Evolutionary conservation across 345 rosid genomes (phyloP), one percentile per base, ranked within the genome.

Genomic region (Eutrema heterophyllum): DNA sequence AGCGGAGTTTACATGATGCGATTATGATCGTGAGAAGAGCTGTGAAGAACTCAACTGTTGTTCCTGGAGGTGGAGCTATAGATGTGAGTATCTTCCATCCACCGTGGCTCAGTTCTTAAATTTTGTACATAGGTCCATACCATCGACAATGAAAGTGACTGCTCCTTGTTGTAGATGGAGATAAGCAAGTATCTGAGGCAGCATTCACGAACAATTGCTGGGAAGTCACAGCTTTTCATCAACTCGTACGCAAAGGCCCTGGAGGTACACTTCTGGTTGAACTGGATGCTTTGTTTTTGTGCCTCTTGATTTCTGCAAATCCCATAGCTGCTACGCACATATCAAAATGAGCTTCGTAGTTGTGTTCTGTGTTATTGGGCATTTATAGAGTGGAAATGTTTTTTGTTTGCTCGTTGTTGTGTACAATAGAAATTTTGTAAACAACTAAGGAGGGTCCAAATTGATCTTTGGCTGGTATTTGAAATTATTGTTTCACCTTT

Each of bases 1-100:
- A 96, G 84, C 83, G 99, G 69, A 96, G 99, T 86, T 86, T 96
- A 66, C 99, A 96, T 67, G 99, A 96, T 79, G 99, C 99, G 4
- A 96, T 96, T 75, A 96, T 96, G 99, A 96, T 96, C 58, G 99
- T 96, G 66, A 85, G 99, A 86, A 85, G 99, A 81, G 99, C 98
- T 74, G 39, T 82, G 78, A 96, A 93, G 80, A 96, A 96, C 85
- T 96, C 98, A 43, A 93, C 98, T 50, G 95, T 96, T 35, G 99
- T 96, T 81, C 88, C 99, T 79, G 99, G 98, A 75, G 99, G 99
- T 57, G 98, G 99, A 78, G 98, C 99, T 35, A 89, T 96, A 49
- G 99, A 96, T 89, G 99, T 96, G 88, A 64, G 97, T 43, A 29
- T 76, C 53, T 38, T 45, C 44, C 24, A 48, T 21, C 64, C 41